A percentile compares a stretch with the other conserved stretches of the same genome.
Conservation (phyloP, 371 early-diverging fungal species). For the Mucor piriformis region DNA sequence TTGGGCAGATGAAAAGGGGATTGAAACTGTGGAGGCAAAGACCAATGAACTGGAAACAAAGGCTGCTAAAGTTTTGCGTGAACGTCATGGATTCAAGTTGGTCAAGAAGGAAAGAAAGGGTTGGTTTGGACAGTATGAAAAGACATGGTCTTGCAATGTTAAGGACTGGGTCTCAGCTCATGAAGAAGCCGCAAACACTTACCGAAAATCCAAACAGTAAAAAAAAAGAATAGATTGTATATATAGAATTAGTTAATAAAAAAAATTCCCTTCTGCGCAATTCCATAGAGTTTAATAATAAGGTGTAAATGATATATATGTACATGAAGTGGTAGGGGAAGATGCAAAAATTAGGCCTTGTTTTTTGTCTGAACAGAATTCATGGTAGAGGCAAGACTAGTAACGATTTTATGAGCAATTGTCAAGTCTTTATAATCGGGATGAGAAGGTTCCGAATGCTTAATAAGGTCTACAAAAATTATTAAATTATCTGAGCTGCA, state of each 20-base stretch:
- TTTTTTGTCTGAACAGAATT: slow-evolving; percentile 41
- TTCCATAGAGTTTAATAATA: too few relatives aligned
- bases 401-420: slow-evolving; percentile 37
- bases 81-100: slow-evolving; percentile 44
- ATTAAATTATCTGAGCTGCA: background rate
- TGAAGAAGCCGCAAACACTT: slow-evolving; percentile 19
- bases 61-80: slow-evolving; percentile 35
- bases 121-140: slow-evolving; percentile 44
- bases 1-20: slow-evolving; percentile 41
- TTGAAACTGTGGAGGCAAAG: slow-evolving; percentile 37
- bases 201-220: background rate
- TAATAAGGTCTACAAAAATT: slow-evolving; percentile 34
- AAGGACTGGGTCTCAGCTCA: slow-evolving; percentile 23
- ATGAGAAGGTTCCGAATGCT: slow-evolving; percentile 39
- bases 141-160: slow-evolving; percentile 29
- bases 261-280: too few relatives aligned
- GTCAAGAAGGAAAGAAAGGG: slow-evolving; percentile 36
- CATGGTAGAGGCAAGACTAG: slow-evolving; percentile 46
- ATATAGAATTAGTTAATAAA: background rate
- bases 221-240: background rate
- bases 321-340: background rate
- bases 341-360: background rate
- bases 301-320: slow-evolving; percentile 5
- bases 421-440: slow-evolving; percentile 40
- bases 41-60: slow-evolving; percentile 41